phyloP scores from a whole-genome alignment of 805 yeast genomes.

The Wickerhamomyces bisporus region DNA sequence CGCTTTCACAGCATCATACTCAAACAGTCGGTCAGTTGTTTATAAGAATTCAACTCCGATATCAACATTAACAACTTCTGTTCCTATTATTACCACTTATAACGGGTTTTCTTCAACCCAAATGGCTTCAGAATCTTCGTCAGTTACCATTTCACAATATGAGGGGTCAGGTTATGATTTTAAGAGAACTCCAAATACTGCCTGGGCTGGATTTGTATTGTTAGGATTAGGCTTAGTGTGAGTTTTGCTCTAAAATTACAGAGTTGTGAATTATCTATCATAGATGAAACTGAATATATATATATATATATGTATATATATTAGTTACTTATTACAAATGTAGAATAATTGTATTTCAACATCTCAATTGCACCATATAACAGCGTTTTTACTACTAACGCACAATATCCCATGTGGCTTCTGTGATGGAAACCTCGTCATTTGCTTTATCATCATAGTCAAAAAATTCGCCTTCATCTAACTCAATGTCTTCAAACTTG shows the following conservation, averaged over 20 bases:
- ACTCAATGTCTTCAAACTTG: constrained; percentile 57
- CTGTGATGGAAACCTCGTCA: constrained; percentile 76
- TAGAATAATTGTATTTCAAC: neutral
- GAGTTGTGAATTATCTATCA: too few species aligned
- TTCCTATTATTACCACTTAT: neutral
- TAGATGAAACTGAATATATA: neutral
- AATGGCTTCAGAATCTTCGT: neutral
- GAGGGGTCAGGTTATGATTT: constrained; percentile 8
- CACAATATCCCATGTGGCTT: constrained; percentile 60
- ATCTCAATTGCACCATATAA: too few species aligned
- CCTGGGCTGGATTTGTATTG: neutral
- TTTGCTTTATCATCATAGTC: constrained; percentile 88
- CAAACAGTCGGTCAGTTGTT: neutral
- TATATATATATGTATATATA: neutral
- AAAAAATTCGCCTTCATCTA: constrained; percentile 84
- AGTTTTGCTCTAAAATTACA: neutral
- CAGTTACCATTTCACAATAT: constrained; percentile 3
- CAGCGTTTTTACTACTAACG: too few species aligned
- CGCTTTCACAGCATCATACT: neutral
- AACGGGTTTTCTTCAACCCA: too few species aligned
- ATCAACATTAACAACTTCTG: neutral
- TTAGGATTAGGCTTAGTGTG: neutral
- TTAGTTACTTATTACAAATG: too few species aligned
- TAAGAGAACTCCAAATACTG: neutral
- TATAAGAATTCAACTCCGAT: constrained; percentile 3